Base-by-base conservation (phyloP, 2,329 filamentous ascomycete genomes). In the Tolypocladium inflatum region DNA sequence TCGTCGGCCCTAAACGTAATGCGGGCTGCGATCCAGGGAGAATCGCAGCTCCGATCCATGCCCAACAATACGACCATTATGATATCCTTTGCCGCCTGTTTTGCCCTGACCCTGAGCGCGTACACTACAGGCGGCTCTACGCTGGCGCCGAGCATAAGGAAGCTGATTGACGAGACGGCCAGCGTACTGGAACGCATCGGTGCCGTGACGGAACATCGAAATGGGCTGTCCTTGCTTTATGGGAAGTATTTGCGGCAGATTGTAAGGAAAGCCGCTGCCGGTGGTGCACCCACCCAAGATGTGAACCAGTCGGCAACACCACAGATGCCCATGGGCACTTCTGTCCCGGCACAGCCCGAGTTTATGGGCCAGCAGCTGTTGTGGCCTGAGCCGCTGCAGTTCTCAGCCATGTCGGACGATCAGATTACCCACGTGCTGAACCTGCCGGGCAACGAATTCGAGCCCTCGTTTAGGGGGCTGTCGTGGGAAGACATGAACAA, bases 61-160 rank as follows among this genome's bases (percentile, higher is more conserved):
- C 87, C 87, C 0, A 90, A 90, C 70, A 90, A 90, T 63, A 89
- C 87, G 0, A 82, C 87, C 57, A 88, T 90, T 62, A 90, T 90
- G 88, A 88, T 90, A 15, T 88, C 86, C 1, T 90, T 89, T 62
- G 87, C 87, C 0, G 85, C 85, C 5, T 88, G 84, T 64, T 88
- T 87, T 61, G 85, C 85, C 0, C 70, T 88, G n/a, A 81, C 82
- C 11, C 76, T 88, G 5, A 86, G 83, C 62, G 78, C 82, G 0
- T 81, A 83, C 54, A 78, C 82, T 3, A 76, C 79, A 0, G 82
- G 79, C 35, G 79, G 77, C 58, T 84, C 80, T 0, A 80, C 79
- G 55, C 69, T 88, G 0, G 84, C 83, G 0, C 83, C 84, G 0
- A 87, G 84, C 62, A 82, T 88, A 17, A 74, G 84, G 52, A 79